Evolutionary conservation across 257 asterid species (phyloP).

Genomic region (Verbena officinalis): DNA sequence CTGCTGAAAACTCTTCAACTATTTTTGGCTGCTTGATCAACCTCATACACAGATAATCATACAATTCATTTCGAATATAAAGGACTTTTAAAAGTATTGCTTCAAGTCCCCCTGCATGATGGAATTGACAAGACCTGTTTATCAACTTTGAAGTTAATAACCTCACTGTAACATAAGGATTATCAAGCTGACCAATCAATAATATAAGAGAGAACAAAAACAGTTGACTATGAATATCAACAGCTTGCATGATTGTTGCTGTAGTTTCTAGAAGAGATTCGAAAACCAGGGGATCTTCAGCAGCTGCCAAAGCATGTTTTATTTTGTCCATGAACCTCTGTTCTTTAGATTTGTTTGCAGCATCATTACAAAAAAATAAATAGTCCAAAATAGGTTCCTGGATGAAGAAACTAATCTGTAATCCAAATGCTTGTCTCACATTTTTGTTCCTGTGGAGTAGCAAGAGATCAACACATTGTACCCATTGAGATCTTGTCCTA

Average conservation of each 20-base stretch:
- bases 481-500: conserved; percentile 76
- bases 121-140: conserved; percentile 61
- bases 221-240: conserved; percentile 64
- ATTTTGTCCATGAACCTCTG: conserved; percentile 82
- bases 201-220: conserved; percentile 79
- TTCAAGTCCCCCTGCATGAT: conserved; percentile 71
- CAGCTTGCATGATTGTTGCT: conserved; percentile 76
- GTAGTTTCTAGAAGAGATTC: conserved; percentile 85
- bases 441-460: conserved; percentile 72
- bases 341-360: conserved; percentile 65
- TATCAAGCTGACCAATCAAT: conserved; percentile 82
- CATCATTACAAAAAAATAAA: conserved; percentile 54
- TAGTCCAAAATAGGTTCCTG: conserved; percentile 66
- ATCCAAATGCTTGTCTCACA: conserved; percentile 79
- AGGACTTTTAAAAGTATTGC: conserved; percentile 66
- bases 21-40: conserved; percentile 68
- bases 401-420: conserved; percentile 73
- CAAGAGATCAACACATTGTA: conserved; percentile 63
- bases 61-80: conserved; percentile 70
- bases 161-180: conserved; percentile 64
- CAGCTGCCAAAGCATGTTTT: conserved; percentile 77
- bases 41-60: conserved; percentile 69
- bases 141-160: conserved; percentile 75
- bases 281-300: conserved; percentile 73
- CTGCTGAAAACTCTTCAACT: conserved; percentile 85